These are phyloP conservation scores for Sutorius australiensis DNA, from an alignment of 768 basidiomycete genomes.

Conservation along the genomic window DNA sequence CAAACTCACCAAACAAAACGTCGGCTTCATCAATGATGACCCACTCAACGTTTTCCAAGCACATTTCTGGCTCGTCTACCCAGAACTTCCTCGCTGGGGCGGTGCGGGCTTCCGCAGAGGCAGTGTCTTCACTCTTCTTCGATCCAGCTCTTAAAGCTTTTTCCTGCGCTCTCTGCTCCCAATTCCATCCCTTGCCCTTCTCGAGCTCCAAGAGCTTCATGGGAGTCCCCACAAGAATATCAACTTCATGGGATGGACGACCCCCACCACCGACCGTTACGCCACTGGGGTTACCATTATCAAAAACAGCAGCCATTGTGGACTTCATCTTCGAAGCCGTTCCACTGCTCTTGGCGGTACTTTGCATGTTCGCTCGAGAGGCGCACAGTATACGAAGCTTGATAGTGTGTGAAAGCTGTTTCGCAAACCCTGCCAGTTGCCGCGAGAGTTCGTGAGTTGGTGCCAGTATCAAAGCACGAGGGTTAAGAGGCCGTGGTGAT, in stretches of 20 bases:
- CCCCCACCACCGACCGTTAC: constrained; percentile 24
- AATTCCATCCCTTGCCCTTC: constrained; percentile 53
- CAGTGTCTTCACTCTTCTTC: constrained; percentile 29
- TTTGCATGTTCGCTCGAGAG: constrained; percentile 52
- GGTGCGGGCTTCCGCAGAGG: constrained; percentile 9
- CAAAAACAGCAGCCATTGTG: constrained; percentile 12
- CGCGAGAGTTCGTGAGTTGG: constrained; percentile 89
- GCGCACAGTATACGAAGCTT: constrained; percentile 76
- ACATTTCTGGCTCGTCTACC: constrained; percentile 54
- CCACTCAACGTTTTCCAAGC: constrained; percentile 76
- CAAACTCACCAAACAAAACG: constrained; percentile 74
- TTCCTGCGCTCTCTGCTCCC: constrained; percentile 29
- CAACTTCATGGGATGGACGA: constrained; percentile 34
- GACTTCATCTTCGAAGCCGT: constrained; percentile 51
- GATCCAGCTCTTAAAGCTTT: constrained; percentile 22
- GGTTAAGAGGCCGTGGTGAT: constrained; percentile 42
- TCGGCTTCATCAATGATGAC: constrained; percentile 91
- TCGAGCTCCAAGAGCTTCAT: constrained; percentile 60
- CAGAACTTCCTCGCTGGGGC: constrained; percentile 32
- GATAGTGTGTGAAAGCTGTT: constrained; percentile 65
- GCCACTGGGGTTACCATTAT: constrained; percentile 25
- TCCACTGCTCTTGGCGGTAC: constrained; percentile 21
- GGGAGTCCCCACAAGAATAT: constrained; percentile 63
- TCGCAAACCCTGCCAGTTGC: constrained; percentile 73
- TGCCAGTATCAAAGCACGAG: constrained; percentile 76